A percentile compares a stretch with the other conserved stretches of the same genome.
Evolutionary conservation across 441 rosid genomes (phyloP).

Genomic region (Brassica hybrid): DNA sequence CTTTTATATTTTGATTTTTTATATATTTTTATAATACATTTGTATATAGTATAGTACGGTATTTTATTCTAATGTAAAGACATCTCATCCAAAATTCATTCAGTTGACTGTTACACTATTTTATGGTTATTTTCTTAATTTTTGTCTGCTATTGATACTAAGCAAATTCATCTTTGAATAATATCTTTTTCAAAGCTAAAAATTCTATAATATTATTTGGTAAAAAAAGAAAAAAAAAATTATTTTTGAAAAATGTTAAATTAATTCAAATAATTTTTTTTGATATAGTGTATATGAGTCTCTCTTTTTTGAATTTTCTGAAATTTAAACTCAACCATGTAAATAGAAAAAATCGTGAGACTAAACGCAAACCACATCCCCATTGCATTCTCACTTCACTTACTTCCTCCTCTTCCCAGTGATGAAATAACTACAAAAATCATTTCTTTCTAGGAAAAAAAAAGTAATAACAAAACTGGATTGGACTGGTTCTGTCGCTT

Average conservation of each 20-base stretch:
- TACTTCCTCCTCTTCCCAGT: background rate
- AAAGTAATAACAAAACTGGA: slow-evolving; percentile 18
- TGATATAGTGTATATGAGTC: no score
- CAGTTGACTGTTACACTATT: background rate
- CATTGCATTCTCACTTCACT: background rate
- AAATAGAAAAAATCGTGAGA: background rate
- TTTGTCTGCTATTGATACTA: background rate
- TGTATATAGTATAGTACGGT: background rate
- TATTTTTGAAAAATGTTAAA: no score
- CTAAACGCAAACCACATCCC: background rate
- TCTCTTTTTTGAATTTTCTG: background rate
- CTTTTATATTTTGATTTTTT: background rate
- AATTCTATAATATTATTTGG: background rate
- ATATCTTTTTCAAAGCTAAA: background rate
- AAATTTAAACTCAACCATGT: background rate
- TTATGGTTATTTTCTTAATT: background rate
- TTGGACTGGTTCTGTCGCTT: slow-evolving; percentile 38
- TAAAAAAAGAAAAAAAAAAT: slow-evolving; percentile 5
- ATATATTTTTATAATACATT: no score
- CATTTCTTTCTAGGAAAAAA: background rate
- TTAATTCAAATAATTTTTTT: no score
- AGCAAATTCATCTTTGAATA: background rate
- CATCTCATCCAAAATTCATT: background rate
- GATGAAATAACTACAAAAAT: background rate
- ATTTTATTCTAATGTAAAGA: background rate